phyloP scores from a whole-genome alignment of 2,329 filamentous ascomycete genomes.

The Neoarthrinium moseri region DNA sequence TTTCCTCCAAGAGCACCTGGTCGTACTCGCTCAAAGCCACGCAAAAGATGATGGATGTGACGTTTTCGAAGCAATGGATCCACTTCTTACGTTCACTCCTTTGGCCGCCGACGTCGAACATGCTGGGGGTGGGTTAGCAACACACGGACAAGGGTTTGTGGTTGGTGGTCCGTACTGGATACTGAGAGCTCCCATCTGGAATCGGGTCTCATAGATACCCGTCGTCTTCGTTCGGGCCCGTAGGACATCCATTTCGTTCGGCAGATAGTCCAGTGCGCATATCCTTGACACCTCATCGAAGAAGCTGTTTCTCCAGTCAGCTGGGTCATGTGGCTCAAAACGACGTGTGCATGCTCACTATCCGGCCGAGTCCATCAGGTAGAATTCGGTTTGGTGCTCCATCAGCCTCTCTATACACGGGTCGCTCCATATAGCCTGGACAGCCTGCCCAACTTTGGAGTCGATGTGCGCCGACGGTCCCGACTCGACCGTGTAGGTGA shows the following conservation, averaged over 20 bases:
- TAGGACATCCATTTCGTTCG: slow-evolving; percentile 91
- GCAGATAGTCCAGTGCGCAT: slow-evolving; percentile 80
- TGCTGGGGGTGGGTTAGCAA: slow-evolving; percentile 59
- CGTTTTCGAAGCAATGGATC: slow-evolving; percentile 99
- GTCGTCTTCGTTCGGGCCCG: slow-evolving; percentile 97
- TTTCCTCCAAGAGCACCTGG: slow-evolving; percentile 93
- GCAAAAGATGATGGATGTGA: slow-evolving; percentile 99
- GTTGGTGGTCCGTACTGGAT: slow-evolving; percentile 74
- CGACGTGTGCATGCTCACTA: slow-evolving; percentile 58
- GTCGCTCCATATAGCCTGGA: slow-evolving; percentile 88
- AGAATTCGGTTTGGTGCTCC: slow-evolving; percentile 96
- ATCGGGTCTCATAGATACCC: slow-evolving; percentile 97
- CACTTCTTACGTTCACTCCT: slow-evolving; percentile 98
- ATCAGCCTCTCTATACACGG: slow-evolving; percentile 78
- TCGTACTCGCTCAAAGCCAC: slow-evolving; percentile 98
- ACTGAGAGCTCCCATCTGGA: slow-evolving; percentile 97
- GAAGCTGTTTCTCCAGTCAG: slow-evolving; percentile 69
- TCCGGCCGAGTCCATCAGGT: slow-evolving; percentile 97
- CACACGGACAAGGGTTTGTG: neutral
- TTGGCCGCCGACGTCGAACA: slow-evolving; percentile 98
- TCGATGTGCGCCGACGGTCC: slow-evolving; percentile 87
- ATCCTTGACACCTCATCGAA: slow-evolving; percentile 92
- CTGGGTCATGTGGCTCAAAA: neutral
- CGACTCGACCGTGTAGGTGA: slow-evolving; percentile 86
- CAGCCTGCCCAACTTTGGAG: slow-evolving; percentile 74